Conservation (phyloP, 345 rosid genomes). For the Eucalyptus tenuipes region DNA sequence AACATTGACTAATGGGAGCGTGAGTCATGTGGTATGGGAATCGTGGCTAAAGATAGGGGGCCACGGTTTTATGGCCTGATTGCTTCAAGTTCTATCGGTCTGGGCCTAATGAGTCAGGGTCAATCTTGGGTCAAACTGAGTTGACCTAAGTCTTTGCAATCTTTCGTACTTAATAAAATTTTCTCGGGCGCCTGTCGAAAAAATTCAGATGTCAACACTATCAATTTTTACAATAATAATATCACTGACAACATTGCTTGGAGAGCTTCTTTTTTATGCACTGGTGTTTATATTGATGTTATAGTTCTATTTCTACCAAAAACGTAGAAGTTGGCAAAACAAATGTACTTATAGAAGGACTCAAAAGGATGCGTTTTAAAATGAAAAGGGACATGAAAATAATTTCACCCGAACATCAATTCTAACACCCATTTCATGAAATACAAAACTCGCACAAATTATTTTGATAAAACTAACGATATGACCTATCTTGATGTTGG, state of each 20-base stretch:
- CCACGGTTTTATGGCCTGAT: neutral
- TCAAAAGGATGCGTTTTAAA: neutral
- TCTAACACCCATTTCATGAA: neutral
- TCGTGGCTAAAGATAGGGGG: neutral
- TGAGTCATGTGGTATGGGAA: neutral
- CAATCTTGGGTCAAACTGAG: neutral
- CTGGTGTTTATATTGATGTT: neutral
- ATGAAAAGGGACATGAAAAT: neutral
- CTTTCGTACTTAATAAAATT: neutral
- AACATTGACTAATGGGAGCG: neutral
- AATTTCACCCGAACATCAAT: neutral
- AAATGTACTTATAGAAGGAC: neutral
- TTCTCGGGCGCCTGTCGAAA: rapidly evolving
- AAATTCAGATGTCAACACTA: rapidly evolving
- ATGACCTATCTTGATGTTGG: too few species aligned
- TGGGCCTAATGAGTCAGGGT: neutral
- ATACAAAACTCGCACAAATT: neutral
- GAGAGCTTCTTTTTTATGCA: neutral
- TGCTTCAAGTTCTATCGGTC: neutral
- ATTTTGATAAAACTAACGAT: too few species aligned
- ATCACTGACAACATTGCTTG: rapidly evolving
- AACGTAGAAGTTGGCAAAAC: neutral
- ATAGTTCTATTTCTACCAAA: neutral
- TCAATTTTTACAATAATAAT: neutral
- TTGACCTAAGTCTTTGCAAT: neutral